phyloP scores from a whole-genome alignment of 2,329 filamentous ascomycete genomes.

The Helminthosporium solani region DNA sequence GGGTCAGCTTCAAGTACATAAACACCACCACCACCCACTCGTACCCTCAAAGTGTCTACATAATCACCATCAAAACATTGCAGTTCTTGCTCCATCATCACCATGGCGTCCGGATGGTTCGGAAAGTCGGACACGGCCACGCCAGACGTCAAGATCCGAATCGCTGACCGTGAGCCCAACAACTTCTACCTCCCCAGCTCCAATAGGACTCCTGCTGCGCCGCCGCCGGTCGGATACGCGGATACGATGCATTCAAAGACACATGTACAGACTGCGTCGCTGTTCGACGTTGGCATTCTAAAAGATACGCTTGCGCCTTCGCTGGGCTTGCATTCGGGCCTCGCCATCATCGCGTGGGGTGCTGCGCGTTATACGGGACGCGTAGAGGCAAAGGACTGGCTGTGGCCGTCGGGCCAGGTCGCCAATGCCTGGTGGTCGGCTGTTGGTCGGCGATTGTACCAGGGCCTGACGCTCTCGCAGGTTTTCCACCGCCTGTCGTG shows the following conservation, averaged over 20 bases:
- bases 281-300: slow-evolving; percentile 53
- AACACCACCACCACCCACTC: slow-evolving; percentile 3
- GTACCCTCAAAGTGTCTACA: no score
- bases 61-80: no score
- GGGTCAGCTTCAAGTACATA: slow-evolving; percentile 14
- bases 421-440: slow-evolving; percentile 63
- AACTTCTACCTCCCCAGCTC: slow-evolving; percentile 35
- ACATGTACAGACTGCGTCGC: slow-evolving; percentile 31
- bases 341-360: slow-evolving; percentile 55
- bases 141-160: slow-evolving; percentile 34
- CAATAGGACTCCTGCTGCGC: slow-evolving; percentile 16
- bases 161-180: slow-evolving; percentile 34
- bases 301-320: slow-evolving; percentile 57
- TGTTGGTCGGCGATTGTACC: slow-evolving; percentile 53
- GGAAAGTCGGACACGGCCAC: slow-evolving; percentile 20
- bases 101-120: slow-evolving; percentile 34
- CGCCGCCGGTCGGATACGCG: slow-evolving; percentile 13
- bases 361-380: slow-evolving; percentile 54
- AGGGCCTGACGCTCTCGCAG: slow-evolving; percentile 48
- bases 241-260: slow-evolving; percentile 36
- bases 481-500: slow-evolving; percentile 54
- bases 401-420: slow-evolving; percentile 58
- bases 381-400: slow-evolving; percentile 62
- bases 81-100: slow-evolving; percentile 4
- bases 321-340: slow-evolving; percentile 54